Conservation (phyloP, 352 stramenopile genomes). For the Blastocystis sp. region DNA sequence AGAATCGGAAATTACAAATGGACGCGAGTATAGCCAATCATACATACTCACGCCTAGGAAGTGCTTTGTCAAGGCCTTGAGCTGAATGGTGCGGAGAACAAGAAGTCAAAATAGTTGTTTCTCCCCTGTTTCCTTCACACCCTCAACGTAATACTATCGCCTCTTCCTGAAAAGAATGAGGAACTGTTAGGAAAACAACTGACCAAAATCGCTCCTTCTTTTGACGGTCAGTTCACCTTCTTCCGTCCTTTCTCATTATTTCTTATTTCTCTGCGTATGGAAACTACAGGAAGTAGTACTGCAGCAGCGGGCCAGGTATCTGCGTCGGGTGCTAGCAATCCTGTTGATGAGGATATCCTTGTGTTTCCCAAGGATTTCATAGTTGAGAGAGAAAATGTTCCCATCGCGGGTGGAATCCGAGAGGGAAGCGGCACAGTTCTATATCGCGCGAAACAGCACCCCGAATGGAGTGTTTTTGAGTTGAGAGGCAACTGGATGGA, state of each 20-base stretch:
- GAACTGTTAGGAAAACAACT: background rate
- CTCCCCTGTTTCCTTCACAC: background rate
- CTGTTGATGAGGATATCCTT: background rate
- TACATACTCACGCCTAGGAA: background rate
- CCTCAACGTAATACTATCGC: too few relatives aligned
- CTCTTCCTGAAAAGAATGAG: too few relatives aligned
- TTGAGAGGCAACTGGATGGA: conserved; percentile 1
- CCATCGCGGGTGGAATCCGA: background rate
- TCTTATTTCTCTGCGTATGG: background rate
- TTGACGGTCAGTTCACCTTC: background rate
- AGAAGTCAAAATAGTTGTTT: conserved; percentile 43
- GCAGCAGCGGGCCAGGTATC: background rate
- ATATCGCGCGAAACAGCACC: background rate
- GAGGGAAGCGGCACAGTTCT: conserved; percentile 14
- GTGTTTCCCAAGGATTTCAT: conserved; percentile 31
- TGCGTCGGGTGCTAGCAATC: background rate
- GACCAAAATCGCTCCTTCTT: background rate
- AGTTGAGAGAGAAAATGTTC: background rate
- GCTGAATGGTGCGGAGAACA: background rate
- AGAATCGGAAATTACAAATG: conserved; percentile 12
- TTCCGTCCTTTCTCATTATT: background rate
- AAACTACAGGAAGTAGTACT: background rate
- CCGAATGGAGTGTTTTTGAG: conserved; percentile 8
- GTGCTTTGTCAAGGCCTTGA: conserved; percentile 18
- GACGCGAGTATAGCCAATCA: background rate